Evolutionary conservation across 805 yeast species (phyloP).

Genomic region (Ogataea pilisensis): DNA sequence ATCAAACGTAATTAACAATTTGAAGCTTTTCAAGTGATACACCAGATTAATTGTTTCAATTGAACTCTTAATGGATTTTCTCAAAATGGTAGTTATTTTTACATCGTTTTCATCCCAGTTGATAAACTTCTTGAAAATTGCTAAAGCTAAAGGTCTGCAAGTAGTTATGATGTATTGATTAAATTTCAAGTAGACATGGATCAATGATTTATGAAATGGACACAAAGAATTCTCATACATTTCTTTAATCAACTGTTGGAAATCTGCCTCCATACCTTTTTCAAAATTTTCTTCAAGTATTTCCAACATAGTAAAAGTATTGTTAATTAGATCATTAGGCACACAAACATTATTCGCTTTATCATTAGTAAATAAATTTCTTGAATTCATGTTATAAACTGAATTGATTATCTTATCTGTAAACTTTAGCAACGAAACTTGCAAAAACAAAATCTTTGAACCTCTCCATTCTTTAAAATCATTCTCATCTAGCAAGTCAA

Average conservation of each 20-base stretch:
- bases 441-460: slow-evolving; percentile 24
- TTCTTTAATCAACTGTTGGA: slow-evolving; percentile 18
- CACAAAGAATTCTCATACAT: slow-evolving; percentile 14
- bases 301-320: slow-evolving; percentile 16
- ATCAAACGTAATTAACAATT: slow-evolving; percentile 33
- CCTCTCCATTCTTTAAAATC: slow-evolving; percentile 31
- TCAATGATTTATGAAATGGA: slow-evolving; percentile 19
- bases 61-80: slow-evolving; percentile 31
- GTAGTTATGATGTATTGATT: slow-evolving; percentile 35
- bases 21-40: slow-evolving; percentile 24
- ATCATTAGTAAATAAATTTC: slow-evolving; percentile 20
- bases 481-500: slow-evolving; percentile 23
- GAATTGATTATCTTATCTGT: slow-evolving; percentile 30
- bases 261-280: slow-evolving; percentile 15
- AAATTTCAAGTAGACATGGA: slow-evolving; percentile 32
- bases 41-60: slow-evolving; percentile 30
- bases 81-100: slow-evolving; percentile 25
- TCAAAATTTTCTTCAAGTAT: slow-evolving; percentile 25
- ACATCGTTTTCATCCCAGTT: slow-evolving; percentile 12
- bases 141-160: slow-evolving; percentile 33
- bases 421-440: slow-evolving; percentile 25
- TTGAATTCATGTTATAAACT: slow-evolving; percentile 29
- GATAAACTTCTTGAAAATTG: slow-evolving; percentile 31
- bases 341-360: slow-evolving; percentile 16
- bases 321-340: slow-evolving; percentile 18